Evolutionary conservation across 108 stramenopile species (phyloP).

Genomic region (Cyclotella sp.): DNA sequence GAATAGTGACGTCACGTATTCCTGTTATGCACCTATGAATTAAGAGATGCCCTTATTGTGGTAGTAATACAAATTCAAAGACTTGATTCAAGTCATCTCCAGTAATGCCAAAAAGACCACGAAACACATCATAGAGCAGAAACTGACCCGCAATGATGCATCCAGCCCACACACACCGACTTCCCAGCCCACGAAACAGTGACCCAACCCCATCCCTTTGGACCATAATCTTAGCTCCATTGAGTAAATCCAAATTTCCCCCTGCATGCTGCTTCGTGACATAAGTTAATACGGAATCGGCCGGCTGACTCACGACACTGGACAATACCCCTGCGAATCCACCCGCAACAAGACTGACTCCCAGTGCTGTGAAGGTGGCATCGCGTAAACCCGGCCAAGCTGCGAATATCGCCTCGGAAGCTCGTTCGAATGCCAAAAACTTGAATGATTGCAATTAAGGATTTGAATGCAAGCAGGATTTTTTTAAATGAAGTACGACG

Average conservation of each 20-base stretch:
- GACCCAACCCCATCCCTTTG: slow-evolving; percentile 68
- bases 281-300: slow-evolving; percentile 84
- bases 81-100: slow-evolving; percentile 84
- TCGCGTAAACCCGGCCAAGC: slow-evolving; percentile 67
- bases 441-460: not conserved
- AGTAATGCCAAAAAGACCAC: slow-evolving; percentile 80
- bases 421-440: slow-evolving; percentile 92
- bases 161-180: slow-evolving; percentile 92
- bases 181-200: slow-evolving; percentile 88
- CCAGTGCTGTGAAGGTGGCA: slow-evolving; percentile 69
- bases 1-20: too few relatives aligned
- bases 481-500: too few relatives aligned
- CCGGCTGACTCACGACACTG: slow-evolving; percentile 93
- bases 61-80: slow-evolving; percentile 50
- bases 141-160: slow-evolving; percentile 93
- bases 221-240: slow-evolving; percentile 76
- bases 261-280: slow-evolving; percentile 66
- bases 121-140: slow-evolving; percentile 92
- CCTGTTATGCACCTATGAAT: too few relatives aligned
- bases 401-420: slow-evolving; percentile 74
- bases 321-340: slow-evolving; percentile 85
- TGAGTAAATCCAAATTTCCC: slow-evolving; percentile 58
- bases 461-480: too few relatives aligned
- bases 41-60: too few relatives aligned
- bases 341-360: slow-evolving; percentile 87